Base-by-base conservation (phyloP, 306 rosid species). In the Rosa multiflora region DNA sequence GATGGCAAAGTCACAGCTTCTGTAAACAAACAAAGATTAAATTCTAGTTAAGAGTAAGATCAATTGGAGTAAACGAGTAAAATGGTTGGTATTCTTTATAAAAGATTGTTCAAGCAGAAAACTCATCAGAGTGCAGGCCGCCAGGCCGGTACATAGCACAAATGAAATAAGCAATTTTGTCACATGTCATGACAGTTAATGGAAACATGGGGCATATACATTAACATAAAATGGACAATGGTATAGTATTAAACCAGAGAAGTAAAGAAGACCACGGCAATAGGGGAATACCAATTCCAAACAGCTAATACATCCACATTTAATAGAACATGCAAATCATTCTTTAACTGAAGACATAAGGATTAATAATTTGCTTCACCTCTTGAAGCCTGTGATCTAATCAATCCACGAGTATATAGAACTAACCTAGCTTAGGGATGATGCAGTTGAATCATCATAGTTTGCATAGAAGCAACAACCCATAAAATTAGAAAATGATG, bases 401-500 rank as follows among this genome's bases (percentile, higher is more conserved):
- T 48, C 62, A 72, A 8, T 72, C 76, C 53, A 35, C 11, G 14
- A 48, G 29, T 49, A 72, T 35, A 51, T 51, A 32, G 37, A 43
- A 8, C 8, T 21, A 14, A 51, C 62, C 75, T 32, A 72, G 11
- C 32, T 10, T 5, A 73, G 1, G 18, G 48, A 35, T 48, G 52
- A 71, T 73, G 49, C 47, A 37, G 61, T 52, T 52, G 12, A 73
- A 73, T 20, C 63, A 53, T 20, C 76, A 29, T 32, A 56, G 53
- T 29, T 29, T 49, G 18, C 29, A 52, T 4, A 73, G 48, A 73
- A 73, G 10, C 26, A 35, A 44, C 47, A 1, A 29, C 32, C 52
- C 14, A 48, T 11, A 14, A 48, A 48, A 48, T 48, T 48, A 48
- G 15, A 48, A 12, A 11, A 11, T 10, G 52, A 48, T 48, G 52